These are phyloP conservation scores for Candida pseudoviswanathii DNA, from an alignment of 1,139 yeast species.

Conservation along the genomic window DNA sequence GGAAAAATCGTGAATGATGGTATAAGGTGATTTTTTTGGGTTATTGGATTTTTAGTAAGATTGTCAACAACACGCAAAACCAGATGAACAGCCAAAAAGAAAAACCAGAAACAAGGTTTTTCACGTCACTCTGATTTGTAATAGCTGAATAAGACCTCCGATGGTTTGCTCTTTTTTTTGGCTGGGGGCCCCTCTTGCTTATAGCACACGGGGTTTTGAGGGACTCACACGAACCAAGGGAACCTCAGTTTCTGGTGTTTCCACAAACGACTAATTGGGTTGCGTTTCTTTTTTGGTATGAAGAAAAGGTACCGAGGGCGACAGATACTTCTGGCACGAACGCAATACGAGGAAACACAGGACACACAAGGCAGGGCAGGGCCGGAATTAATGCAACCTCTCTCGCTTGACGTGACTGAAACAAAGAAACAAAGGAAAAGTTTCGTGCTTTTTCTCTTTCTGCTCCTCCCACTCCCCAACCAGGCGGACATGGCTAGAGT, in stretches of 20 bases:
- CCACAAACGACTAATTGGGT: too few species aligned
- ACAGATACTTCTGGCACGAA: not conserved
- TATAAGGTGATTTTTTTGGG: constrained; percentile 1
- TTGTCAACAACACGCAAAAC: not conserved
- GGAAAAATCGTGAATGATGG: not conserved
- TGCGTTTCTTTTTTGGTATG: not conserved
- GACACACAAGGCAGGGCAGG: not conserved
- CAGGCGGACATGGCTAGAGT: not conserved
- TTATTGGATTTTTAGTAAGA: not conserved
- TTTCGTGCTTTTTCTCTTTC: not conserved
- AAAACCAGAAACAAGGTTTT: too few species aligned
- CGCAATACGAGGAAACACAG: not conserved
- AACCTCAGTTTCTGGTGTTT: too few species aligned
- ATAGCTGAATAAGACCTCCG: not conserved
- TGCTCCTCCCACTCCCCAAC: not conserved
- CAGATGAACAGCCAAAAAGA: not conserved
- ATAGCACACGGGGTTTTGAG: too few species aligned
- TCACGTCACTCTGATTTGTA: not conserved
- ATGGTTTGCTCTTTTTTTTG: not conserved
- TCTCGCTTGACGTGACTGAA: not conserved
- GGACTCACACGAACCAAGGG: too few species aligned
- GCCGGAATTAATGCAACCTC: not conserved
- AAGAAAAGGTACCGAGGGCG: not conserved
- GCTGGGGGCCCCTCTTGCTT: too few species aligned
- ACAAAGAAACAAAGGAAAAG: not conserved